A percentile compares a stretch with the other conserved stretches of the same genome.
Evolutionary conservation across 495 filamentous ascomycete genomes (phyloP).

Genomic region (Hypomontagnella submonticulosa): DNA sequence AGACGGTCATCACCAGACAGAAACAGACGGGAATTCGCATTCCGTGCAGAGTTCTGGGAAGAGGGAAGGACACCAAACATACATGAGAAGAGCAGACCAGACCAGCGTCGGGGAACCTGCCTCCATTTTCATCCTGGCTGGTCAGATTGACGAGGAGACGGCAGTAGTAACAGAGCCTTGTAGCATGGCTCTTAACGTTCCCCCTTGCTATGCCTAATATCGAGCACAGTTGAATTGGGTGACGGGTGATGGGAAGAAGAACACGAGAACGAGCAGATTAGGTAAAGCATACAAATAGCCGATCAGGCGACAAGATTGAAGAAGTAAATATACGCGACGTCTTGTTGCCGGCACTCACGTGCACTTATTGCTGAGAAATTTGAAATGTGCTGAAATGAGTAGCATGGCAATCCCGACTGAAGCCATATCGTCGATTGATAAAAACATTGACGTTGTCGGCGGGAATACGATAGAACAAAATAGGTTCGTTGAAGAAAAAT

Average conservation of each 20-base stretch:
- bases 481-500: too few relatives aligned
- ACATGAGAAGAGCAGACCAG: slow-evolving; percentile 1
- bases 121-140: neutral
- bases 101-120: neutral
- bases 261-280: neutral
- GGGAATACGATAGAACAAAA: too few relatives aligned
- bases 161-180: neutral
- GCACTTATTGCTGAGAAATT: too few relatives aligned
- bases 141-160: slow-evolving; percentile 28
- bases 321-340: slow-evolving; percentile 5
- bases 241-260: neutral
- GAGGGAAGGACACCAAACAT: neutral
- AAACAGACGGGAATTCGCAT: slow-evolving; percentile 37
- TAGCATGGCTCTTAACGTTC: too few relatives aligned
- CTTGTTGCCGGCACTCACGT: neutral
- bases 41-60: slow-evolving; percentile 34
- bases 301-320: slow-evolving; percentile 14
- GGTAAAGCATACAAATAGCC: neutral
- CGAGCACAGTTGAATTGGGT: too few relatives aligned
- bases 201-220: too few relatives aligned
- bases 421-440: too few relatives aligned
- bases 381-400: neutral
- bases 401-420: too few relatives aligned
- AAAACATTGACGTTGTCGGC: too few relatives aligned
- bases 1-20: slow-evolving; percentile 7